A percentile compares a stretch with the other conserved stretches of the same genome.
phyloP scores from a whole-genome alignment of 1,284 basidiomycete species.

The Coriolopsis trogii region DNA sequence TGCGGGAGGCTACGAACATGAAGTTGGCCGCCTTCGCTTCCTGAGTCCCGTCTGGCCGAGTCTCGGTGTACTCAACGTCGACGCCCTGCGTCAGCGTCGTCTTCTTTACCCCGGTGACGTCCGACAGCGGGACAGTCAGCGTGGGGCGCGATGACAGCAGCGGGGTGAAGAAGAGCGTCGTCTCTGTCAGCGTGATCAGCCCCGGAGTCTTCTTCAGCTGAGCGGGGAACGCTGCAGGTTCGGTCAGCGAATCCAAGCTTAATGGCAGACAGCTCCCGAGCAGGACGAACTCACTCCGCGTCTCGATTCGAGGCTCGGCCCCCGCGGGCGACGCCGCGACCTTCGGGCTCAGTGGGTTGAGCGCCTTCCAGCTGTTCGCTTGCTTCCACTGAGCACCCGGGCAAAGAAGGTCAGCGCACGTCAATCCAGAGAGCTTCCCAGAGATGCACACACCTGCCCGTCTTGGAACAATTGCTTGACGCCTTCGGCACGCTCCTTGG shows the following conservation, averaged over 20 bases:
- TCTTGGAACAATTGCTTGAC: constrained; percentile 43
- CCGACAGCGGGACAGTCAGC: constrained; percentile 46
- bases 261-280: no score
- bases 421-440: neutral
- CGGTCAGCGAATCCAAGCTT: no score
- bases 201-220: constrained; percentile 59
- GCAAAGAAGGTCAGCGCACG: neutral
- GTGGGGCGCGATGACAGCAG: constrained; percentile 49
- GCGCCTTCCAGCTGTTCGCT: constrained; percentile 26
- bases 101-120: constrained; percentile 61
- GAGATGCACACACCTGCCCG: constrained; percentile 36
- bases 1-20: constrained; percentile 58
- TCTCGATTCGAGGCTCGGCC: constrained; percentile 31
- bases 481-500: constrained; percentile 47
- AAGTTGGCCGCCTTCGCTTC: constrained; percentile 55
- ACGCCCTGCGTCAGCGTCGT: constrained; percentile 55
- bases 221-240: constrained; percentile 58
- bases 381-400: constrained; percentile 37
- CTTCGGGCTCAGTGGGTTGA: constrained; percentile 25
- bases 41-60: constrained; percentile 27
- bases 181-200: constrained; percentile 56
- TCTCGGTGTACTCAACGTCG: constrained; percentile 47
- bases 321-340: constrained; percentile 17
- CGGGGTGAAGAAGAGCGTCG: constrained; percentile 56
- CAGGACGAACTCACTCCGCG: constrained; percentile 43